phyloP scores from a whole-genome alignment of 176 grass and related monocot genomes.

The Oryza brachyantha region DNA sequence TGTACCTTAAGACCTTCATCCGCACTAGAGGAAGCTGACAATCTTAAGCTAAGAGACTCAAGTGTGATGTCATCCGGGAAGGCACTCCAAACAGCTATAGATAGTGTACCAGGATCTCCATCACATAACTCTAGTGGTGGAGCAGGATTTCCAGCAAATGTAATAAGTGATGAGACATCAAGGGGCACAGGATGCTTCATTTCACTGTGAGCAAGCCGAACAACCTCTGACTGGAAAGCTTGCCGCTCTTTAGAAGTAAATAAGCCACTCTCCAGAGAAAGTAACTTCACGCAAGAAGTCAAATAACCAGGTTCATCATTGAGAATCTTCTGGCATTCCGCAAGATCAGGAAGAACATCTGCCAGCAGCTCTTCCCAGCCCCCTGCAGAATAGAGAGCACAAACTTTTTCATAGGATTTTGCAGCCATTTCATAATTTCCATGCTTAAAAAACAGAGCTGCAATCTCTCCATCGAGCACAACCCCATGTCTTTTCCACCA shows the following conservation, averaged over 20 bases:
- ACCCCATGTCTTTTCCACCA: constrained; percentile 99
- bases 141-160: constrained; percentile 82
- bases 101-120: constrained; percentile 86
- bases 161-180: constrained; percentile 92
- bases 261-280: constrained; percentile 72
- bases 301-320: constrained; percentile 90
- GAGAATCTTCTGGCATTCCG: constrained; percentile 97
- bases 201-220: constrained; percentile 89
- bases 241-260: constrained; percentile 86
- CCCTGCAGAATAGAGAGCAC: constrained; percentile 90
- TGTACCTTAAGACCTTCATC: constrained; percentile 98
- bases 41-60: constrained; percentile 80
- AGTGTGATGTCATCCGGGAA: constrained; percentile 93
- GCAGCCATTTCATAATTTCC: constrained; percentile 82
- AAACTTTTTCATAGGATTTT: constrained; percentile 99
- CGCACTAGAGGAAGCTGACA: constrained; percentile 58
- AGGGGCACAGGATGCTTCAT: constrained; percentile 92
- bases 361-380: constrained; percentile 93
- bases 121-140: constrained; percentile 90
- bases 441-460: constrained; percentile 83
- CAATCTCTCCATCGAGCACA: constrained; percentile 97
- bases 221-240: constrained; percentile 91
- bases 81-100: constrained; percentile 80
- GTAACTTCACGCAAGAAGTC: constrained; percentile 84
- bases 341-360: constrained; percentile 90